Base-by-base conservation (phyloP, 306 rosid species). In the Fagus crenata region DNA sequence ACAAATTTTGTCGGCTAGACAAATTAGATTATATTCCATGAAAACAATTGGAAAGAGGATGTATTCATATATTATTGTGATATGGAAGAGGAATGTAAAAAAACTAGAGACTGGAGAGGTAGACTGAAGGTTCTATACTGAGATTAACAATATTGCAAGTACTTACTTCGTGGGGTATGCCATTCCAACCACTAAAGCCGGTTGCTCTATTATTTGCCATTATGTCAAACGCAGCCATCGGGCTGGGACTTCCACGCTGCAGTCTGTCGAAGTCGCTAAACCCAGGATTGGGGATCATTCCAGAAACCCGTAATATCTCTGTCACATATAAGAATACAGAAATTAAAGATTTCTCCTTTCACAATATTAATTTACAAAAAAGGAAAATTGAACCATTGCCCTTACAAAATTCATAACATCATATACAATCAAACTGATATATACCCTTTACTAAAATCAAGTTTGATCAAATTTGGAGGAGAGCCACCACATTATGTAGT, bases 281-380 rank as follows among this genome's bases (percentile, higher is more conserved):
- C 7, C 82, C 88, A 77, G 80, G 88, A 77, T 82, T 87, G 61
- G 80, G 78, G 79, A 85, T 51, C 75, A 80, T 5, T 74, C 84
- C 88, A 73, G 88, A 75, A 72, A 80, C 82, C 76, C 85, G 81
- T 53, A 82, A 63, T 77, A 87, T 85, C 84, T 87, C 90, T 87
- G 85, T 43, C 40, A 72, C 43, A 64, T 2, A 75, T 75, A 49
- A 49, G 7, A 51, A 71, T 46, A 17, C 18, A 53, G 41, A 79
- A 40, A 43, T 43, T 59, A 71, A 84, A 60, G 76, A 59, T 68
- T 65, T 11, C 75, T 63, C 60, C 69, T 41, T 72, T 32, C 72
- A 49, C 37, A 33, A 74, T 37, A 54, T 5, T 7, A 11, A 55
- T 53, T 13, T 5, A 12, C 22, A 12, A 79, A 64, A 73, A 41